Evolutionary conservation across 257 asterid species (phyloP).

Genomic region (Nemophila menziesii): DNA sequence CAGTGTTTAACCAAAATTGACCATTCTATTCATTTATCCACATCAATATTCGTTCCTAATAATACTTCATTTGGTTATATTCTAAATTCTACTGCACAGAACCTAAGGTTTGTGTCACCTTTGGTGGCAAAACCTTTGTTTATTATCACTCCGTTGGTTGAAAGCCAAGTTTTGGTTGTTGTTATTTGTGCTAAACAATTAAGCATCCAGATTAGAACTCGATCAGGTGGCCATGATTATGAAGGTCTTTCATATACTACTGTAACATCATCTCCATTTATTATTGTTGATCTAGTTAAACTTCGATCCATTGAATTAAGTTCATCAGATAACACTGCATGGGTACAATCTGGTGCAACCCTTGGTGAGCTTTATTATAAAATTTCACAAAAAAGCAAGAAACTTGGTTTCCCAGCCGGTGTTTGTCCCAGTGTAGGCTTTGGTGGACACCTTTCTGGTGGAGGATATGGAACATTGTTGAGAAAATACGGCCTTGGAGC

Average conservation of each 20-base stretch:
- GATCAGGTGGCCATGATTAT: conserved; percentile 53
- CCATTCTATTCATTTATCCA: no score
- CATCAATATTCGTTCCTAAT: no score
- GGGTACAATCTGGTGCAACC: conserved; percentile 49
- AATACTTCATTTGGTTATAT: no score
- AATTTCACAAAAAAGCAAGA: conserved; percentile 17
- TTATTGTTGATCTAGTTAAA: conserved; percentile 31
- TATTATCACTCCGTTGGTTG: conserved; percentile 29
- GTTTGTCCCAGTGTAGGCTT: conserved; percentile 39
- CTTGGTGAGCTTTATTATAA: conserved; percentile 39
- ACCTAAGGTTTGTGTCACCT: conserved; percentile 35
- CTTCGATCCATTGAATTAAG: conserved; percentile 27
- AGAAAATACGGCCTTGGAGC: conserved; percentile 40
- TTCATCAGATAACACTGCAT: conserved; percentile 26
- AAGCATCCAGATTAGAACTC: conserved; percentile 24
- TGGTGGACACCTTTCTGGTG: conserved; percentile 54
- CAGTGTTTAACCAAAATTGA: no score
- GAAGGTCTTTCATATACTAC: conserved; percentile 39
- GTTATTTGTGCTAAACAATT: conserved; percentile 22
- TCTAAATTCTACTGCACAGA: no score
- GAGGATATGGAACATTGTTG: conserved; percentile 37
- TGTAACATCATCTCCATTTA: conserved; percentile 16
- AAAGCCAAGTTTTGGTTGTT: conserved; percentile 22
- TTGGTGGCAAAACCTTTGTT: conserved; percentile 18
- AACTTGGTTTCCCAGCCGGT: conserved; percentile 39